Percentiles rank a stretch among this genome's conserved stretches.
These are phyloP conservation scores for Metschnikowia proteae DNA, from an alignment of 805 yeast genomes.

Conservation along the genomic window DNA sequence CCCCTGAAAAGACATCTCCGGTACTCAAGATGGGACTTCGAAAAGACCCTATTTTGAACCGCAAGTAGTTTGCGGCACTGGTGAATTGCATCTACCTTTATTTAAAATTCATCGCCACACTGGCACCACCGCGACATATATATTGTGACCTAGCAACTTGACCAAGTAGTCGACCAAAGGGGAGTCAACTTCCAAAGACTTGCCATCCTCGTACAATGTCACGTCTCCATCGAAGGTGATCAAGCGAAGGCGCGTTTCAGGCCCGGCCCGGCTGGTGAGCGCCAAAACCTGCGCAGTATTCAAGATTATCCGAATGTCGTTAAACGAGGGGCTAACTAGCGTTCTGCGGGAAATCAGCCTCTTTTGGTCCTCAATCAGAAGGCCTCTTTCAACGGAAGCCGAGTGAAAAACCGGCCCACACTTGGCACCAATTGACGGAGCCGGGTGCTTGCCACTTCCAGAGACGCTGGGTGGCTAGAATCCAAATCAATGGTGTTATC, in stretches of 20 bases:
- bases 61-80: too few species aligned
- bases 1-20: background rate
- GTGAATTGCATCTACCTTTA: too few species aligned
- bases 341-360: slow-evolving; percentile 79
- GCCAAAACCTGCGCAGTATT: slow-evolving; percentile 88
- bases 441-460: slow-evolving; percentile 35
- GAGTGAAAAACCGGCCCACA: slow-evolving; percentile 43
- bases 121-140: slow-evolving; percentile 69
- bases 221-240: slow-evolving; percentile 97
- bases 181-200: slow-evolving; percentile 57
- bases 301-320: slow-evolving; percentile 75
- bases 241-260: slow-evolving; percentile 32
- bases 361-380: slow-evolving; percentile 75
- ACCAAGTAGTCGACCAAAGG: slow-evolving; percentile 62
- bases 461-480: slow-evolving; percentile 18
- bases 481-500: slow-evolving; percentile 42
- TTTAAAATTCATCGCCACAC: too few species aligned
- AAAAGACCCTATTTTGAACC: too few species aligned
- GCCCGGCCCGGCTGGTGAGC: slow-evolving; percentile 28
- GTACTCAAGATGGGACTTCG: too few species aligned
- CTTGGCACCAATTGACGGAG: slow-evolving; percentile 82
- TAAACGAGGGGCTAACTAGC: slow-evolving; percentile 89
- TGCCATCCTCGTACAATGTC: slow-evolving; percentile 92
- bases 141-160: slow-evolving; percentile 52
- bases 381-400: slow-evolving; percentile 44